Evolutionary conservation across 2,329 filamentous ascomycete species (phyloP), one percentile per base, ranked within the genome.

Genomic region (Tolypocladium tropicale): DNA sequence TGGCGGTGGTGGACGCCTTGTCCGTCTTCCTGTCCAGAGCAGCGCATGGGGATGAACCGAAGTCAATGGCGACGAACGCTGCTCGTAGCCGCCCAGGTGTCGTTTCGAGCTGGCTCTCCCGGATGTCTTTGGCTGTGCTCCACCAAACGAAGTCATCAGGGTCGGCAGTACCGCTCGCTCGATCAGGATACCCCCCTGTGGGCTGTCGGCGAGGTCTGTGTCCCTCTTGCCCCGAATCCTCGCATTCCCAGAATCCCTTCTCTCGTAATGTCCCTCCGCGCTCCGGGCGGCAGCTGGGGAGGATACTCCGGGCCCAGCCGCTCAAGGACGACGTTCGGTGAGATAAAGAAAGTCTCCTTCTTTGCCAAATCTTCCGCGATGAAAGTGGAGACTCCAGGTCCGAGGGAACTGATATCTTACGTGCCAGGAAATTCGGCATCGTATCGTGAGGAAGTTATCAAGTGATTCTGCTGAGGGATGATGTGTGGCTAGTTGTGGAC

Each of bases 231-330:
- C 49, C 49, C 10, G 53, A 39, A 12, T 64, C 62, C 54, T 60
- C 39, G 21, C 57, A 54, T 34, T 68, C 65, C 67, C 63, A 68
- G 53, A 64, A 68, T 1, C 67, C 64, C 6, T 62, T 62, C 28
- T 60, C 55, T 41, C 77, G 75, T 46, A 67, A 55, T 1, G 79
- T 81, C 11, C 78, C 74, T 23, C 80, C 78, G 33, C 74, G 73
- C 59, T 82, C 80, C 1, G 76, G 70, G 7, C 74, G 75, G 56
- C 75, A 72, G 58, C 73, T 78, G 0, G 79, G 79, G 11, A 79
- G 66, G 2, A 81, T 68, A 54, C 66, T 76, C 56, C 65, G 74
- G 53, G 80, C 64, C 62, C 77, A 76, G 52, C 66, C 67, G 18
- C 69, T 60, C 21, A 77, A 58, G 6, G 74, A 74, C 23, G 56